Evolutionary conservation across 257 asterid genomes (phyloP), one percentile per base, ranked within the genome.

Genomic region (Fraxinus quadrangulata): DNA sequence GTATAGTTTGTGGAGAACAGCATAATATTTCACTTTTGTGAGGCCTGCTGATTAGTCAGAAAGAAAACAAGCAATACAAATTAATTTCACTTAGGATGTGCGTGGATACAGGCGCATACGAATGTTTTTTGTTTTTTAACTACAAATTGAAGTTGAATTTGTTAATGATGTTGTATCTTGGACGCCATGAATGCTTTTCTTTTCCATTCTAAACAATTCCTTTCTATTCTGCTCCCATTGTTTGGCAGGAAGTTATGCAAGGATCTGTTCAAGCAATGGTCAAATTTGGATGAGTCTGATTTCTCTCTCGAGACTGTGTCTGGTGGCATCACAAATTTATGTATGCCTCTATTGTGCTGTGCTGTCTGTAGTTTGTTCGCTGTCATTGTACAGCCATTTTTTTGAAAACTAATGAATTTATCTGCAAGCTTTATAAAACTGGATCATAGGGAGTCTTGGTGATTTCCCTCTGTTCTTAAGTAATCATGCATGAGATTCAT

Each of bases 261-360:
- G 89, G 94, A 93, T 86, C 84, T 95, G 67, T 95, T 90, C 90
- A 82, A 87, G 85, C 83, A 91, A 72, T 95, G 98, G 98, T 84
- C 88, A 49, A 79, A 80, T 76, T 80, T 93, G 89, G 90, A 93
- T 65, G 96, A 86, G 80, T 89, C 99, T 49, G 84, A 77, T 79
- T 87, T 91, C 86, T 88, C 97, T 78, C 88, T 90, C 49, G 96
- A 92, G 77, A 95, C 86, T 9, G 93, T 95, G 71, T 88, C 99
- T n/a, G 99, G 99, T 70, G 99, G 99, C 87, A 95, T 95, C 83
- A 95, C 99, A 75, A 95, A 95, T 86, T 84, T 89, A 47, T 82
- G 97, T 94, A 81, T 47, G 95, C 81, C 30, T 86, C 83, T 76
- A 26, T 66, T 61, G 70, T 70, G 2, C 34, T 61, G 70, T 70